Conservation (phyloP, 1,139 yeast genomes). For the Entelexis sorbosivorans region DNA sequence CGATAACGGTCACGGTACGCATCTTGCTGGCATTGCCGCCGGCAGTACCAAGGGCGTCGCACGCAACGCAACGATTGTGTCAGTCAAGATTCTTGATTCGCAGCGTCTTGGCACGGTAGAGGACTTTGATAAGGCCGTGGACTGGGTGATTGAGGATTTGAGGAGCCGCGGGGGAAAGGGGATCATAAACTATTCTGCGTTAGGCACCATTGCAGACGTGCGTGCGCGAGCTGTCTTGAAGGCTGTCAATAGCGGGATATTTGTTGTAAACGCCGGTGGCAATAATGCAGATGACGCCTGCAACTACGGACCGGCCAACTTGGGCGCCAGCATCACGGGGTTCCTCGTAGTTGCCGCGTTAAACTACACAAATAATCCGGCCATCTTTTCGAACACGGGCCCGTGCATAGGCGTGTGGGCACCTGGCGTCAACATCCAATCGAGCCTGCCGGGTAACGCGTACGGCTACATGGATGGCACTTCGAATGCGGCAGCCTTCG, state of each 20-base stretch:
- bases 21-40: constrained; percentile 47
- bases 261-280: constrained; percentile 57
- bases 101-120: constrained; percentile 41
- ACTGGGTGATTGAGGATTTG: constrained; percentile 33
- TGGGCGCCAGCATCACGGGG: constrained; percentile 10
- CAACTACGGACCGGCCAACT: constrained; percentile 29
- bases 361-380: constrained; percentile 38
- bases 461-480: constrained; percentile 93
- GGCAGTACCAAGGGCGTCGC: constrained; percentile 51
- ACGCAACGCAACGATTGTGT: constrained; percentile 47
- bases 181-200: constrained; percentile 49
- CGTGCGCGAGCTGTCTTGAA: constrained; percentile 43
- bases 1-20: constrained; percentile 82
- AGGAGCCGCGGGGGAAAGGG: constrained; percentile 25
- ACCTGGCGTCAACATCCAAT: constrained; percentile 43
- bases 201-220: constrained; percentile 44
- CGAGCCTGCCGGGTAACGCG: constrained; percentile 59
- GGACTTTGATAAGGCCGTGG: constrained; percentile 38
- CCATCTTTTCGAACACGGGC: constrained; percentile 52
- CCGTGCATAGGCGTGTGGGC: constrained; percentile 52
- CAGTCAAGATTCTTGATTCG: constrained; percentile 42
- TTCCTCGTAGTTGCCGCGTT: constrained; percentile 24
- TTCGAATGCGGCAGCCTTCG: constrained; percentile 97
- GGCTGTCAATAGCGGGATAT: constrained; percentile 42
- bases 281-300: constrained; percentile 52